Evolutionary conservation across 2,329 filamentous ascomycete species (phyloP).

Genomic region (Alternaria triticina): DNA sequence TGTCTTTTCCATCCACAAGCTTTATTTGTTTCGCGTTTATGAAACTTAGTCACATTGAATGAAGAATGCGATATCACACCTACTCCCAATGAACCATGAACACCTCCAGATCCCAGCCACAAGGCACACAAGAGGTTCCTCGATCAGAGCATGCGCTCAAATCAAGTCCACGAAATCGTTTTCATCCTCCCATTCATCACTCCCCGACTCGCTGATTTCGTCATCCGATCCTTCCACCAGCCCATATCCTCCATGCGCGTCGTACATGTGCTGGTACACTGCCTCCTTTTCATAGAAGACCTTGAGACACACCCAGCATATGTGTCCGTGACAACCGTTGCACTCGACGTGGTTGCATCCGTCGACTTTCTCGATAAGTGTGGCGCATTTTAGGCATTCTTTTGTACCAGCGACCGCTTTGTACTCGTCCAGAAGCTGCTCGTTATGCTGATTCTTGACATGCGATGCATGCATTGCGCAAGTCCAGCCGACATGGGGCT

Average conservation of each 20-base stretch:
- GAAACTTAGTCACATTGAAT: not conserved
- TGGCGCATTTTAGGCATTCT: constrained; percentile 42
- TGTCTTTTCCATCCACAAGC: not conserved
- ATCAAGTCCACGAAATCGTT: not conserved
- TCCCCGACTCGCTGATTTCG: not conserved
- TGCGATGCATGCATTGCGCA: constrained; percentile 21
- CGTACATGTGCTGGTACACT: constrained; percentile 17
- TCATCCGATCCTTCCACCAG: not conserved
- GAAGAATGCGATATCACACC: not conserved
- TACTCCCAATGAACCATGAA: not conserved
- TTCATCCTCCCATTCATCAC: not conserved
- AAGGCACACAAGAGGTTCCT: not conserved
- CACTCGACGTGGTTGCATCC: constrained; percentile 59
- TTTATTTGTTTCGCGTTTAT: not conserved
- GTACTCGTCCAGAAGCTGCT: constrained; percentile 13
- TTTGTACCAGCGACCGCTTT: constrained; percentile 23
- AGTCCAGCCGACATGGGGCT: constrained; percentile 21
- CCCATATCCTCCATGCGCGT: constrained; percentile 8
- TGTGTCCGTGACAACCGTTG: constrained; percentile 13
- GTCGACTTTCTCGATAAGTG: constrained; percentile 51
- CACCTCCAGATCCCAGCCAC: not conserved
- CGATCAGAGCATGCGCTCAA: not conserved
- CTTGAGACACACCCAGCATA: constrained; percentile 26
- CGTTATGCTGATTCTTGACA: constrained; percentile 19
- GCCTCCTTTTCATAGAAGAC: constrained; percentile 9